These are phyloP conservation scores for Kluyveromyces nonfermentans DNA, from an alignment of 805 yeast species.

Conservation along the genomic window DNA sequence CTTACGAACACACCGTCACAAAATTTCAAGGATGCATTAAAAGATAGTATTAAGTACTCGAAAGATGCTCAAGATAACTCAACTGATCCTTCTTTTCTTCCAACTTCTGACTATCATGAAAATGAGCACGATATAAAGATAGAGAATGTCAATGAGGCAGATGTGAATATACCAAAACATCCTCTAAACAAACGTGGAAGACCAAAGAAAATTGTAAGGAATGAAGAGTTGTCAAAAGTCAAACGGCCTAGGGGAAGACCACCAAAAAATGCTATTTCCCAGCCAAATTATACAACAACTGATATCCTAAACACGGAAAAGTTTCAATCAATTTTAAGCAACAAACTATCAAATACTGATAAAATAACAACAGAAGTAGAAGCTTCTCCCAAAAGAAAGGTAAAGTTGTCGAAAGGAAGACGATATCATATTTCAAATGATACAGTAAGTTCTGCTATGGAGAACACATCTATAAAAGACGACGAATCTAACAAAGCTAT, in stretches of 20 bases:
- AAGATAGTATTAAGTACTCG: neutral
- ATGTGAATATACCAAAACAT: neutral
- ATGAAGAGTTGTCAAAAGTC: neutral
- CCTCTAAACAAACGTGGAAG: neutral
- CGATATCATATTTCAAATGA: neutral
- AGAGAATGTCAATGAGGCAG: neutral
- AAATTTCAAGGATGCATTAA: too few relatives aligned
- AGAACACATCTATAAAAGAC: neutral
- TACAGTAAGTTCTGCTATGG: neutral
- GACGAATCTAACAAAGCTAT: conserved; percentile 7
- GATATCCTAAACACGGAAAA: neutral
- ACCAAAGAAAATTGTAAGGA: neutral
- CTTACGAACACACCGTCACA: neutral
- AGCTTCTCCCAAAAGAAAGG: neutral
- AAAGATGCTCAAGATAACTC: neutral
- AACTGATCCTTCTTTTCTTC: neutral
- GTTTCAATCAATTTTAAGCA: neutral
- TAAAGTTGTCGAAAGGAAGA: neutral
- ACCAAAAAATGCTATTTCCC: neutral
- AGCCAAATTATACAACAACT: neutral
- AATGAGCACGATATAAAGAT: too few relatives aligned
- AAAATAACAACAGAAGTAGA: neutral
- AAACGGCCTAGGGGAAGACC: conserved; percentile 3
- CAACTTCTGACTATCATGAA: neutral
- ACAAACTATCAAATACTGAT: neutral